These are phyloP conservation scores for Alternaria angustiovoidea DNA, from an alignment of 2,329 filamentous ascomycete species.

Conservation along the genomic window DNA sequence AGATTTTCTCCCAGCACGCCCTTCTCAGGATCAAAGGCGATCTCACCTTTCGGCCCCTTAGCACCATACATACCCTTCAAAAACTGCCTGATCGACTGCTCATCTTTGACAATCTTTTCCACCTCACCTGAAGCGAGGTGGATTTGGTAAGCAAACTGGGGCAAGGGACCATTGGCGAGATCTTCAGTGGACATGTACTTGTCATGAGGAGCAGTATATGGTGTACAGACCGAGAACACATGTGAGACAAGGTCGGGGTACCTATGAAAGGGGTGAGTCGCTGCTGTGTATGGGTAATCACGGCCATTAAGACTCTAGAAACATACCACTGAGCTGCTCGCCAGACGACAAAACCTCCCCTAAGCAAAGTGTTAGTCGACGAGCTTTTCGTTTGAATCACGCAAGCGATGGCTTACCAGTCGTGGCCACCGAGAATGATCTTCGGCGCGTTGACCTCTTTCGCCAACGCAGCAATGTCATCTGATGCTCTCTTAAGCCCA, in stretches of 20 bases:
- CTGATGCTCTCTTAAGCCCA: constrained; percentile 71
- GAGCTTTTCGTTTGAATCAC: not conserved
- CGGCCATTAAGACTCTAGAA: not conserved
- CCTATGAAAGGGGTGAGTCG: not conserved
- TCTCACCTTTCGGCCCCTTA: constrained; percentile 62
- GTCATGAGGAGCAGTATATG: constrained; percentile 67
- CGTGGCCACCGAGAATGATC: constrained; percentile 88
- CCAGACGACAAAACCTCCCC: constrained; percentile 81
- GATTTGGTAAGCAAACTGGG: constrained; percentile 84
- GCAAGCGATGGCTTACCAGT: constrained; percentile 64
- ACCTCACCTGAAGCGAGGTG: constrained; percentile 74
- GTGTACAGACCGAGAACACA: constrained; percentile 80
- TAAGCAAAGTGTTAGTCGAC: constrained; percentile 28
- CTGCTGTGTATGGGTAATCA: not conserved
- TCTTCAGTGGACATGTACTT: constrained; percentile 66
- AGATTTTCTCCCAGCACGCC: constrained; percentile 73
- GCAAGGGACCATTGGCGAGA: constrained; percentile 65
- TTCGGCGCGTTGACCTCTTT: constrained; percentile 61
- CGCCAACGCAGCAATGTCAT: constrained; percentile 78
- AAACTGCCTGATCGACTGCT: constrained; percentile 72
- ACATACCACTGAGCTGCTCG: constrained; percentile 70
- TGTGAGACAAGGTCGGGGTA: constrained; percentile 72
- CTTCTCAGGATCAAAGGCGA: constrained; percentile 64
- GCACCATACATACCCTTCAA: constrained; percentile 77
- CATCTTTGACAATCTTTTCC: constrained; percentile 57